Percentiles rank a stretch among this genome's conserved stretches.
These are phyloP conservation scores for Triticum monococcum DNA, from an alignment of 176 grass and related monocot genomes.

Conservation along the genomic window DNA sequence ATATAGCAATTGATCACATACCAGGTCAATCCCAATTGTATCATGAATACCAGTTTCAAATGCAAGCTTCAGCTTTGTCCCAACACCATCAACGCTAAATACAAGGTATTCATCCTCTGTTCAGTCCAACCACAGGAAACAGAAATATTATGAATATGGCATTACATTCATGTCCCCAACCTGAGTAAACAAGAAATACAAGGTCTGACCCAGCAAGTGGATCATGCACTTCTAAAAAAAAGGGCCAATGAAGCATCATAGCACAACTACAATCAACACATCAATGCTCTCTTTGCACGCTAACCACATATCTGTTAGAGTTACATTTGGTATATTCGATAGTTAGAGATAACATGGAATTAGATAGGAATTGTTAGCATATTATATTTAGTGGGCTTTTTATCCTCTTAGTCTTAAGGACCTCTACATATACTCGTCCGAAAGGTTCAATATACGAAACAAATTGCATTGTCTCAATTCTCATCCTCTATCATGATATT, in stretches of 20 bases:
- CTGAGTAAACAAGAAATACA: neutral
- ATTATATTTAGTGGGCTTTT: neutral
- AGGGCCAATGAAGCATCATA: neutral
- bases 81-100: slow-evolving; percentile 75
- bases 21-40: slow-evolving; percentile 94
- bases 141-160: neutral
- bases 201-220: neutral
- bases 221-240: neutral
- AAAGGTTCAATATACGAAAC: neutral
- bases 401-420: neutral
- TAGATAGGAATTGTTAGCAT: neutral
- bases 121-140: slow-evolving; percentile 6
- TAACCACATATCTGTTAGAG: neutral
- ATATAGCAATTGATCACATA: slow-evolving; percentile 23
- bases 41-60: slow-evolving; percentile 96
- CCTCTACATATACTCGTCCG: neutral
- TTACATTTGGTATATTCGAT: neutral
- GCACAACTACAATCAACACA: neutral
- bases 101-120: slow-evolving; percentile 80
- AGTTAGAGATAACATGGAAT: neutral
- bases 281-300: neutral
- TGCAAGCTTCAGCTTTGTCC: slow-evolving; percentile 97
- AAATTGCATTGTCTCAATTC: neutral
- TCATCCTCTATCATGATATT: neutral
- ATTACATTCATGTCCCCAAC: neutral